Percentiles rank a stretch among this genome's conserved stretches.
Evolutionary conservation across 129 eudicot species (phyloP).

Genomic region (Chrysanthemum makinoi): DNA sequence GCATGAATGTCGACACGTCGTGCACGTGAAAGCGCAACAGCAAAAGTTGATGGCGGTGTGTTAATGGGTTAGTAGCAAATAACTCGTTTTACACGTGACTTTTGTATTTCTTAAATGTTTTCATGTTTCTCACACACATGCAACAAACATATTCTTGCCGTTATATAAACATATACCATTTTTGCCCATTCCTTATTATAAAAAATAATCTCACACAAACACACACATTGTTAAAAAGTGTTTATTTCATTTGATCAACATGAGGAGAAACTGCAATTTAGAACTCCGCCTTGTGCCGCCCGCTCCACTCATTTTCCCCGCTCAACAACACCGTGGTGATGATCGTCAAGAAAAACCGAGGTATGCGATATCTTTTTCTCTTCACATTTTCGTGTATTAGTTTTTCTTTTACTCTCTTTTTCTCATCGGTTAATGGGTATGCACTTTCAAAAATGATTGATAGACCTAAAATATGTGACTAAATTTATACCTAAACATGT

Average conservation of each 20-base stretch:
- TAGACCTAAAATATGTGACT: too few relatives aligned
- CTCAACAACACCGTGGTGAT: not conserved
- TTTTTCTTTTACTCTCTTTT: too few relatives aligned
- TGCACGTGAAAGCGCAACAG: conserved; percentile 7
- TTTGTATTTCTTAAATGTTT: not conserved
- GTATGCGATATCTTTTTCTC: not conserved
- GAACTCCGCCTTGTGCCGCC: conserved; percentile 71
- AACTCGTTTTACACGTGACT: conserved; percentile 19
- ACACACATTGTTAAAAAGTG: too few relatives aligned
- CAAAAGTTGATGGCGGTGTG: conserved; percentile 4
- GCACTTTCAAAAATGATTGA: too few relatives aligned
- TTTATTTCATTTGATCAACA: too few relatives aligned
- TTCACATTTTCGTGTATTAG: too few relatives aligned
- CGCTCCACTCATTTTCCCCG: conserved; percentile 30
- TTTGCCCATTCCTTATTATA: not conserved
- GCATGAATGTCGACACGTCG: not conserved
- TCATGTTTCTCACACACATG: not conserved
- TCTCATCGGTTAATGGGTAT: too few relatives aligned
- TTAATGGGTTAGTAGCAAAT: not conserved
- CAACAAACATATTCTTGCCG: too few relatives aligned
- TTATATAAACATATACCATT: conserved; percentile 6
- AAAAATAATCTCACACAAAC: not conserved
- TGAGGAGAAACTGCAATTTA: conserved; percentile 51
- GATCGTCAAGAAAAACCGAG: conserved; percentile 17
- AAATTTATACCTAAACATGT: too few relatives aligned